phyloP scores from a whole-genome alignment of 371 early-diverging fungal species.

The Mucor lusitanicus region DNA sequence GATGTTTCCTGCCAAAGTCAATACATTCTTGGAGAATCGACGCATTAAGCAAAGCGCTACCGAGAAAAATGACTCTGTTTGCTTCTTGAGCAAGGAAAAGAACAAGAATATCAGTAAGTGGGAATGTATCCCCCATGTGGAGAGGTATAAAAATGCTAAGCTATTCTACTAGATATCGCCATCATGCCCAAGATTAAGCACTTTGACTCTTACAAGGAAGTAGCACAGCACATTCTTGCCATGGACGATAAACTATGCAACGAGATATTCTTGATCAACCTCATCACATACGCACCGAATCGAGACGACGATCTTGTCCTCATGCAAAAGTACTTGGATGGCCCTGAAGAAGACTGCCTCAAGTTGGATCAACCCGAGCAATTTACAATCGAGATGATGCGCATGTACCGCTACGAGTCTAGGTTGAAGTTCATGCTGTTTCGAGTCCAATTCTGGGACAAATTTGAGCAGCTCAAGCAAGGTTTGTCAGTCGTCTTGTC shows the following conservation, averaged over 20 bases:
- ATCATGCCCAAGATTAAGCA: slow-evolving; percentile 29
- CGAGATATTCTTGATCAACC: slow-evolving; percentile 40
- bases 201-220: slow-evolving; percentile 22
- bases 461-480: slow-evolving; percentile 41
- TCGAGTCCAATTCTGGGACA: slow-evolving; percentile 52
- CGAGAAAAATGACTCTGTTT: slow-evolving; percentile 28
- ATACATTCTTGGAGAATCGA: slow-evolving; percentile 37
- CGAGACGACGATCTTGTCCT: slow-evolving; percentile 35
- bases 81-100: slow-evolving; percentile 43
- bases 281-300: slow-evolving; percentile 35
- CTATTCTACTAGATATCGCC: slow-evolving; percentile 22
- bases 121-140: too few relatives aligned
- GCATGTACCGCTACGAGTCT: slow-evolving; percentile 51
- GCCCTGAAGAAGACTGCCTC: slow-evolving; percentile 35
- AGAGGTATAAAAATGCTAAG: too few relatives aligned
- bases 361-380: slow-evolving; percentile 56
- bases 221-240: slow-evolving; percentile 17
- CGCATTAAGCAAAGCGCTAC: slow-evolving; percentile 11
- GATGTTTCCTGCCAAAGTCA: slow-evolving; percentile 46
- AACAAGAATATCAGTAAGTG: slow-evolving; percentile 42
- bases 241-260: slow-evolving; percentile 41
- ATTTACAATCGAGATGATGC: slow-evolving; percentile 54
- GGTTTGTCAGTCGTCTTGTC: slow-evolving; percentile 43
- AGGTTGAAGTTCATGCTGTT: slow-evolving; percentile 53
- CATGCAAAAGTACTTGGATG: slow-evolving; percentile 44